Evolutionary conservation across 192 early-diverging fungal genomes (phyloP).

Genomic region (Coemansia sp.): DNA sequence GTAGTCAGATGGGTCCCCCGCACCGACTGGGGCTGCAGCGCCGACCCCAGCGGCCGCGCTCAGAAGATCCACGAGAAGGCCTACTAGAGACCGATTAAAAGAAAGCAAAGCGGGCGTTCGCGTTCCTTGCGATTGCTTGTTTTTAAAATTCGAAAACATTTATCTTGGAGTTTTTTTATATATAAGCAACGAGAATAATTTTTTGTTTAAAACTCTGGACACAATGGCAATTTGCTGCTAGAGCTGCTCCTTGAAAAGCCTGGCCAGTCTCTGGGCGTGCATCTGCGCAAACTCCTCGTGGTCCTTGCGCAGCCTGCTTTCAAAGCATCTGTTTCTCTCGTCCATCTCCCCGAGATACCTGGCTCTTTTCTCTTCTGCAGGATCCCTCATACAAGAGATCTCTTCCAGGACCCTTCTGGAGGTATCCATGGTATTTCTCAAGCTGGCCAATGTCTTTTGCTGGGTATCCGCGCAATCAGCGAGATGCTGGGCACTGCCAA

Average conservation of each 20-base stretch:
- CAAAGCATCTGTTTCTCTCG: constrained; percentile 14
- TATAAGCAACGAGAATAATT: too few relatives aligned
- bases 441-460: background rate
- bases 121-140: too few relatives aligned
- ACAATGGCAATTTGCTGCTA: background rate
- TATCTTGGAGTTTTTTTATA: background rate
- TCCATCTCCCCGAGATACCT: constrained; percentile 11
- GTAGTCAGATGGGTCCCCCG: constrained; percentile 96
- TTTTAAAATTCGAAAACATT: too few relatives aligned
- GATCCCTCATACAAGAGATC: background rate
- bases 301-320: constrained; percentile 15
- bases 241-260: constrained; percentile 11
- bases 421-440: background rate
- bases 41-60: constrained; percentile 96
- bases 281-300: constrained; percentile 27
- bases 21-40: constrained; percentile 96
- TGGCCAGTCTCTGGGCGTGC: constrained; percentile 28
- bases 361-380: background rate
- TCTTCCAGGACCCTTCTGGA: constrained; percentile 1
- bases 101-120: too few relatives aligned
- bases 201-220: background rate
- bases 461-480: background rate
- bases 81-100: constrained; percentile 15
- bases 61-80: constrained; percentile 79
- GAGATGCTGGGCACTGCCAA: background rate